A percentile compares a stretch with the other conserved stretches of the same genome.
Conservation (phyloP, 768 basidiomycete species). For the Lentinula guzmanii region DNA sequence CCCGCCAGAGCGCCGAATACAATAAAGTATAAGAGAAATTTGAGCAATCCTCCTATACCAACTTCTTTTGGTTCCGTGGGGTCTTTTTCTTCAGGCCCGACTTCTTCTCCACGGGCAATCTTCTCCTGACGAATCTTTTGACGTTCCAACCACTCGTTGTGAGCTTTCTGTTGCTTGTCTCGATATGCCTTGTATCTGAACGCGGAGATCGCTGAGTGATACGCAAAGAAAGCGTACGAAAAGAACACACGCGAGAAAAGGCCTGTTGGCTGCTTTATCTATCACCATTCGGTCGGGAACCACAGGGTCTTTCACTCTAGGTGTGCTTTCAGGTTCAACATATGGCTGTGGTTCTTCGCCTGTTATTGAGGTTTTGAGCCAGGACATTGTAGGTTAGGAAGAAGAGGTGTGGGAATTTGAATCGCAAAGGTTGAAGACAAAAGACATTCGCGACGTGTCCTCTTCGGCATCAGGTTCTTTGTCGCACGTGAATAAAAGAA, state of each 20-base stretch:
- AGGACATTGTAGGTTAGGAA: constrained; percentile 44
- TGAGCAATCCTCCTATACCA: constrained; percentile 58
- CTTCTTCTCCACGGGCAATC: constrained; percentile 67
- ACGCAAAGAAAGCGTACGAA: background rate
- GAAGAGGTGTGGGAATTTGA: background rate
- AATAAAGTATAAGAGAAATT: constrained; percentile 55
- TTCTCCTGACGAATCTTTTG: constrained; percentile 68
- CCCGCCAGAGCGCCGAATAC: constrained; percentile 57
- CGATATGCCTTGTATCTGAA: constrained; percentile 64
- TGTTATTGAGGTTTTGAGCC: constrained; percentile 43
- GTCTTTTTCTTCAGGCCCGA: constrained; percentile 67
- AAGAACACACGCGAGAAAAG: constrained; percentile 70
- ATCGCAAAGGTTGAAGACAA: background rate
- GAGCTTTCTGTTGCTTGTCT: constrained; percentile 52
- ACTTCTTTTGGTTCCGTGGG: constrained; percentile 58
- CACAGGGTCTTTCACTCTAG: constrained; percentile 55
- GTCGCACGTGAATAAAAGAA: too few species aligned
- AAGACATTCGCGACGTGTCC: background rate
- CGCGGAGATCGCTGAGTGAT: background rate
- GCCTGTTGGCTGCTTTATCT: constrained; percentile 77
- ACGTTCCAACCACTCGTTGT: constrained; percentile 61
- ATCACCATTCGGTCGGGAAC: constrained; percentile 69
- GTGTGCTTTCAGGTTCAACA: constrained; percentile 33
- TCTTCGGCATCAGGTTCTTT: background rate
- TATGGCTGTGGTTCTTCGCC: constrained; percentile 30